Conservation (phyloP, 495 filamentous ascomycete genomes). For the Acidiella bohemica region DNA sequence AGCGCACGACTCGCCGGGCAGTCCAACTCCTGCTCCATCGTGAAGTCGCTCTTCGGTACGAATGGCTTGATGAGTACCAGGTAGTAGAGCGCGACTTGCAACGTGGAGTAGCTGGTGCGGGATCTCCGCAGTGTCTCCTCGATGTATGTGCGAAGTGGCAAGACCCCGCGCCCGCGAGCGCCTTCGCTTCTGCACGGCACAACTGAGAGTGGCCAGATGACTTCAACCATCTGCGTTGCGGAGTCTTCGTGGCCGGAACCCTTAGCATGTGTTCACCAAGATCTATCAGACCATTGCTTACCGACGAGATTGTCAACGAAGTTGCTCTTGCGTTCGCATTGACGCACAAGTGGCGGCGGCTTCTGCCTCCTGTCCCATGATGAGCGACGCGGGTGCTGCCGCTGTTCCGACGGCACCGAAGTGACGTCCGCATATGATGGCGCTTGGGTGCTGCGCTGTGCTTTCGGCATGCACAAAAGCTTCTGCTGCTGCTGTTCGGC, state of each 20-base stretch:
- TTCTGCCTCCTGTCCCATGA: slow-evolving; percentile 36
- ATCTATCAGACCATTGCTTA: slow-evolving; percentile 42
- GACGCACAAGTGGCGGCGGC: slow-evolving; percentile 72
- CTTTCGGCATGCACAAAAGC: background rate
- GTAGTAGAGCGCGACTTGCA: slow-evolving; percentile 95
- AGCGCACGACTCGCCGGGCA: slow-evolving; percentile 62
- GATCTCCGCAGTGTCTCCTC: slow-evolving; percentile 92
- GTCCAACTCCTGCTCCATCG: slow-evolving; percentile 73
- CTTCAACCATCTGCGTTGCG: slow-evolving; percentile 92
- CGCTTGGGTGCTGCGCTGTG: slow-evolving; percentile 1
- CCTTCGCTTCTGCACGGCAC: slow-evolving; percentile 40
- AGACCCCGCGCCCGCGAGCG: slow-evolving; percentile 45
- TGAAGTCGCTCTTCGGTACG: slow-evolving; percentile 71
- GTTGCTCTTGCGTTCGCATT: slow-evolving; percentile 84
- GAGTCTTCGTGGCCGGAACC: slow-evolving; percentile 59
- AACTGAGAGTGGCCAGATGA: slow-evolving; percentile 80
- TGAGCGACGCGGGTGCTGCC: slow-evolving; percentile 66
- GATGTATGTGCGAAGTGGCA: slow-evolving; percentile 89
- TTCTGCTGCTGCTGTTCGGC: slow-evolving; percentile 1
- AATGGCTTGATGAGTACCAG: slow-evolving; percentile 85
- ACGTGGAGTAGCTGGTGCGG: slow-evolving; percentile 88
- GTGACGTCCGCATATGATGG: slow-evolving; percentile 20
- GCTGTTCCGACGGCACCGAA: slow-evolving; percentile 50
- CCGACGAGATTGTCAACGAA: slow-evolving; percentile 98
- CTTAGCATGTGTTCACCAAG: slow-evolving; percentile 21